Evolutionary conservation across 495 filamentous ascomycete species (phyloP).

Genomic region (Immersiella caudata): DNA sequence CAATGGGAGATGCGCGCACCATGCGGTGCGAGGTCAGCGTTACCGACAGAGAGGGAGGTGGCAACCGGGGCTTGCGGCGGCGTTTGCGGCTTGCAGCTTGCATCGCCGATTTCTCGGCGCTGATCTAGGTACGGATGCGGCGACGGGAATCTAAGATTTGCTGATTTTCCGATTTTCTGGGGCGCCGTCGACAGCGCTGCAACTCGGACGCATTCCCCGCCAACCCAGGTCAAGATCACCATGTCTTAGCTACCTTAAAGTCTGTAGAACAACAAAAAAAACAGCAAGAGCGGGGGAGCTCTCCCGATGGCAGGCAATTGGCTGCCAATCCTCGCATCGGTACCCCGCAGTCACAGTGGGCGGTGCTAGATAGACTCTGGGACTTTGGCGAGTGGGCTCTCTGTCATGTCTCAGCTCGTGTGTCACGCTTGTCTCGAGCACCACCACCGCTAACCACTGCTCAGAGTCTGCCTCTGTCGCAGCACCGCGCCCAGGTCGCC

Average conservation of each 20-base stretch:
- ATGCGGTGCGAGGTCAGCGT: background rate
- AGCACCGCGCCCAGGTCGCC: background rate
- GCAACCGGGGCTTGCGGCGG: constrained; percentile 11
- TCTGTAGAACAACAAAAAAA: background rate
- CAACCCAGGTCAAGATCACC: background rate
- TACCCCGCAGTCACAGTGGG: background rate
- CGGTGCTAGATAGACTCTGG: too few relatives aligned
- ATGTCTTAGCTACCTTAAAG: background rate
- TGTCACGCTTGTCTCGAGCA: constrained; percentile 25
- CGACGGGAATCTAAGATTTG: background rate
- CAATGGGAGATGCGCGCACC: background rate
- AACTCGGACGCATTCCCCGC: background rate
- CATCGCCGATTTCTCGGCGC: constrained; percentile 8
- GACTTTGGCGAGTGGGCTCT: constrained; percentile 11
- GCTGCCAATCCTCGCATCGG: background rate
- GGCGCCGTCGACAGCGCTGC: background rate
- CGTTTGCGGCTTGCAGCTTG: background rate
- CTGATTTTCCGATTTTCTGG: constrained; percentile 1
- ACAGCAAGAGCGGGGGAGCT: background rate
- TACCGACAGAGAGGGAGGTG: constrained; percentile 8
- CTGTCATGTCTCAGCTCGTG: constrained; percentile 23
- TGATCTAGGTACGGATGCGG: background rate
- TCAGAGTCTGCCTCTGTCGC: constrained; percentile 11
- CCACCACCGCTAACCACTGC: constrained; percentile 6
- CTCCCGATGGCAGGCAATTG: constrained; percentile 14